Percentiles rank a stretch among this genome's conserved stretches.
Conservation (phyloP, 208 protist species). For the Trypanosomatidae sp. region DNA sequence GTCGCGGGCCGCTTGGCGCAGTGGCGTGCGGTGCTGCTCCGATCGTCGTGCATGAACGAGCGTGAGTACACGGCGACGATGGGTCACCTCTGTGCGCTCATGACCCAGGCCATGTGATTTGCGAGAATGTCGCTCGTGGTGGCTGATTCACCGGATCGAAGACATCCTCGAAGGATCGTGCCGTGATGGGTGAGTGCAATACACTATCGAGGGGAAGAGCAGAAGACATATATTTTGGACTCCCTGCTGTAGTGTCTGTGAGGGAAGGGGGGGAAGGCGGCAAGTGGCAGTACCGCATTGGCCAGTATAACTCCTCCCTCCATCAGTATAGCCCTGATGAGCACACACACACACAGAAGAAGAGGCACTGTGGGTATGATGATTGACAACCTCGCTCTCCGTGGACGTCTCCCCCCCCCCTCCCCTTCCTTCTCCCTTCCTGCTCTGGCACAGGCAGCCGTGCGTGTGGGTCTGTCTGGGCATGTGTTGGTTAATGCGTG, state of each 20-base stretch:
- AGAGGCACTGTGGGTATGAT: neutral
- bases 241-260: neutral
- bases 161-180: neutral
- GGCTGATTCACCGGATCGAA: neutral
- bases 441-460: neutral
- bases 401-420: neutral
- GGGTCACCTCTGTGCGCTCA: constrained; percentile 28
- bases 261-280: neutral
- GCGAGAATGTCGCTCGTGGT: neutral
- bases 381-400: neutral
- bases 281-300: neutral
- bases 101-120: constrained; percentile 31
- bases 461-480: neutral
- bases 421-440: neutral
- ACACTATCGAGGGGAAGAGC: neutral
- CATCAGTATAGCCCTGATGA: neutral
- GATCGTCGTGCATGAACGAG: constrained; percentile 11
- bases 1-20: constrained; percentile 35
- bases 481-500: neutral
- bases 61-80: constrained; percentile 31
- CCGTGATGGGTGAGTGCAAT: neutral
- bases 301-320: neutral
- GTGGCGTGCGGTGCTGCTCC: constrained; percentile 15
- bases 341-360: neutral
- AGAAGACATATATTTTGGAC: neutral